A percentile compares a stretch with the other conserved stretches of the same genome.
phyloP scores from a whole-genome alignment of 2,329 filamentous ascomycete genomes.

The Verticillium zaregamsianum region DNA sequence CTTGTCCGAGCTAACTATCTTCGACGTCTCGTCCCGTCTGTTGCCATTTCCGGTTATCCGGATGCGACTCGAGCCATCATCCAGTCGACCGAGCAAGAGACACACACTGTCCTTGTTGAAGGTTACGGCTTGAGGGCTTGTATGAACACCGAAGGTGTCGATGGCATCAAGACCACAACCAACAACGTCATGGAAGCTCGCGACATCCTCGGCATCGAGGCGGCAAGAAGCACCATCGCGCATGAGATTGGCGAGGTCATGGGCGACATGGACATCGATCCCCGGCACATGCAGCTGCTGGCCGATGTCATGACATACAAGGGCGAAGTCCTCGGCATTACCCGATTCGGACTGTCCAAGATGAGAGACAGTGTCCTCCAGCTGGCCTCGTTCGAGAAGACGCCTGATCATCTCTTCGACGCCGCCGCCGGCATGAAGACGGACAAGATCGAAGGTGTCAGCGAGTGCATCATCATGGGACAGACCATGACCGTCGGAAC shows the following conservation, averaged over 20 bases:
- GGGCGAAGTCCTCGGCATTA: constrained; percentile 94
- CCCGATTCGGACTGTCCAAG: constrained; percentile 91
- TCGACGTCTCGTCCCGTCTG: constrained; percentile 72
- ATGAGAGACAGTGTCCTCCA: constrained; percentile 94
- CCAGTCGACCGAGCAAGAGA: constrained; percentile 67
- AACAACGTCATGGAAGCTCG: constrained; percentile 90
- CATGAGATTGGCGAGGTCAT: constrained; percentile 86
- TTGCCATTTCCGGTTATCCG: constrained; percentile 88
- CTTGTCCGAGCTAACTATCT: constrained; percentile 79
- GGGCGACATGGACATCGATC: constrained; percentile 92
- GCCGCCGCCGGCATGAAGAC: constrained; percentile 89
- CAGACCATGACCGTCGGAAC: constrained; percentile 91
- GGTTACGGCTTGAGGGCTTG: constrained; percentile 86
- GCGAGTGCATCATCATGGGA: constrained; percentile 97
- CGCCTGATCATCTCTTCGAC: constrained; percentile 93
- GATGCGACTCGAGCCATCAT: constrained; percentile 85
- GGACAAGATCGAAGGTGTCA: constrained; percentile 89
- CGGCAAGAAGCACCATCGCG: constrained; percentile 84
- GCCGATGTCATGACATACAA: constrained; percentile 99
- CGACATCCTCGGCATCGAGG: constrained; percentile 90
- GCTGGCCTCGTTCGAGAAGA: constrained; percentile 96
- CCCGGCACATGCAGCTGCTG: constrained; percentile 93
- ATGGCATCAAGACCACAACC: constrained; percentile 68
- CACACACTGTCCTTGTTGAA: constrained; percentile 79
- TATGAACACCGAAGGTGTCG: constrained; percentile 90